phyloP scores from a whole-genome alignment of 1,284 basidiomycete genomes.

The Malassezia furfur region DNA sequence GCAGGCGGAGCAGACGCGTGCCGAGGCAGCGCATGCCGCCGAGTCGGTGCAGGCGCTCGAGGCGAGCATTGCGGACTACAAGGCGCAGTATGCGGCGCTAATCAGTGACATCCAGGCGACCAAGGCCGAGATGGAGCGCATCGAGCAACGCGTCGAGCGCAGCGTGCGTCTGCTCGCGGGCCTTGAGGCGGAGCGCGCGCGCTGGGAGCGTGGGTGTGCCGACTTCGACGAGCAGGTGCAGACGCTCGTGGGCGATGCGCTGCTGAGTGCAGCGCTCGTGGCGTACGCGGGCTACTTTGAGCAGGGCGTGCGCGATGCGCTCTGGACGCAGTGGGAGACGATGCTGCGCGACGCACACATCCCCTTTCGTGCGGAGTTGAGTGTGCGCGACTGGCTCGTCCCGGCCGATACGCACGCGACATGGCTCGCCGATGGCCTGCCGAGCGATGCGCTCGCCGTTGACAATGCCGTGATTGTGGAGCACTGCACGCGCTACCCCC shows the following conservation, averaged over 20 bases:
- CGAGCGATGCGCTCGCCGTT: slow-evolving; percentile 85
- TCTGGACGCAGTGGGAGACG: slow-evolving; percentile 90
- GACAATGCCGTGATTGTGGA: slow-evolving; percentile 97
- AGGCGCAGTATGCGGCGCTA: slow-evolving; percentile 91
- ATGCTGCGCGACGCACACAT: slow-evolving; percentile 82
- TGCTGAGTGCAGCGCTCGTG: slow-evolving; percentile 90
- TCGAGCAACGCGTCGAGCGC: slow-evolving; percentile 90
- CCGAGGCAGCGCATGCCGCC: slow-evolving; percentile 78
- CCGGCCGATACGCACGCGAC: slow-evolving; percentile 90
- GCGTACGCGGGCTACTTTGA: slow-evolving; percentile 98
- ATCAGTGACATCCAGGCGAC: slow-evolving; percentile 97
- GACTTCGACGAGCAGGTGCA: slow-evolving; percentile 98
- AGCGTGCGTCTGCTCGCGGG: slow-evolving; percentile 91
- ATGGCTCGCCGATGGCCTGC: slow-evolving; percentile 91
- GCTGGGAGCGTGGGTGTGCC: slow-evolving; percentile 90
- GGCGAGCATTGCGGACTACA: slow-evolving; percentile 82
- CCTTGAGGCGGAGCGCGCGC: slow-evolving; percentile 82
- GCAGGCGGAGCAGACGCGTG: slow-evolving; percentile 84
- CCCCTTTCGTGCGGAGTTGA: slow-evolving; percentile 83
- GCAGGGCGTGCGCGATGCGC: slow-evolving; percentile 89
- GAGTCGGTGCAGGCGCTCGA: slow-evolving; percentile 89
- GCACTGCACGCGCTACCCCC: slow-evolving; percentile 91
- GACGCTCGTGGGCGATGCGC: slow-evolving; percentile 92
- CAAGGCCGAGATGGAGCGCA: slow-evolving; percentile 94
- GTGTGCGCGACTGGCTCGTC: slow-evolving; percentile 88